phyloP scores from a whole-genome alignment of 2,329 filamentous ascomycete species.

The Penicillium expansum region DNA sequence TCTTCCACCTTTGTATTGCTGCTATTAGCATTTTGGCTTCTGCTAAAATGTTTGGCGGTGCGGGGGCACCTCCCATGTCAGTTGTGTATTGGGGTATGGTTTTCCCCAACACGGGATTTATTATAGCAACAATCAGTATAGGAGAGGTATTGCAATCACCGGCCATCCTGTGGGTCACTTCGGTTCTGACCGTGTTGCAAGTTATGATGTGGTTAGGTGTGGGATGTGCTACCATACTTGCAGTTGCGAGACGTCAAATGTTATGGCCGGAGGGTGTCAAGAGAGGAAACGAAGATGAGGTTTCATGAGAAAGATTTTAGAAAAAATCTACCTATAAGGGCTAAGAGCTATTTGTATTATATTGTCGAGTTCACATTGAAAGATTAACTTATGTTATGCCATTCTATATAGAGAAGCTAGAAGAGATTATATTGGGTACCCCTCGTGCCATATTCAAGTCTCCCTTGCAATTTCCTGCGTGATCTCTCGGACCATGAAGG shows the following conservation, averaged over 20 bases:
- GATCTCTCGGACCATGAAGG: too few relatives aligned
- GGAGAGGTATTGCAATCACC: constrained; percentile 25
- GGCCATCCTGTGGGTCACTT: background rate
- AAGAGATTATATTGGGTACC: background rate
- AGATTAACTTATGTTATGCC: background rate
- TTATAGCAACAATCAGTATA: constrained; percentile 44
- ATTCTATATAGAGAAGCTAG: background rate
- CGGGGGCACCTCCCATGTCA: constrained; percentile 5
- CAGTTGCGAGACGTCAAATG: background rate
- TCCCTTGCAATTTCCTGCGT: background rate
- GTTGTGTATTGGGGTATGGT: constrained; percentile 29
- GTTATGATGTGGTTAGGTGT: background rate
- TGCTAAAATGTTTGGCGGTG: background rate
- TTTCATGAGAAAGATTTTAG: background rate
- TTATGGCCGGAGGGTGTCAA: background rate
- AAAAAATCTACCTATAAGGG: background rate
- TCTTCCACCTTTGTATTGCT: constrained; percentile 52
- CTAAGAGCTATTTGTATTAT: background rate
- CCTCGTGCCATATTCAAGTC: background rate
- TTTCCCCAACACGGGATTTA: constrained; percentile 45
- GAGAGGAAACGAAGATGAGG: background rate
- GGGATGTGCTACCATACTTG: background rate
- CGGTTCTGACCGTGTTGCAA: background rate
- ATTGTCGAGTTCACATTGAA: background rate
- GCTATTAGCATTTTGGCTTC: constrained; percentile 35